Evolutionary conservation across 2,329 filamentous ascomycete species (phyloP).

Genomic region (Fusarium scirpi): DNA sequence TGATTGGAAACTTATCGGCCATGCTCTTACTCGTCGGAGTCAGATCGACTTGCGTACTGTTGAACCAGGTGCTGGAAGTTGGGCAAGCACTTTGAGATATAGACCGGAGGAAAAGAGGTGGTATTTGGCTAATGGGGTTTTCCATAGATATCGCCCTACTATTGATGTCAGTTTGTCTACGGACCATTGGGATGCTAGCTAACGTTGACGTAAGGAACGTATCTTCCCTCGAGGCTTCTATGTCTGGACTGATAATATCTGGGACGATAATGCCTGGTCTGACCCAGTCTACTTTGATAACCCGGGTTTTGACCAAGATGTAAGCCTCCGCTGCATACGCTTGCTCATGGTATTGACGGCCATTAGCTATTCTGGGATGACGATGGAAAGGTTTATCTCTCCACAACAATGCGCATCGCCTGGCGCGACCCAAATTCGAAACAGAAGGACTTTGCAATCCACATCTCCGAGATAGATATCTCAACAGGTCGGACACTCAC

Average conservation of each 20-base stretch:
- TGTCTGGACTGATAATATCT: slow-evolving; percentile 65
- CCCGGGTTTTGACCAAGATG: slow-evolving; percentile 65
- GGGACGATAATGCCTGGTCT: slow-evolving; percentile 63
- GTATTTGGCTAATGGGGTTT: slow-evolving; percentile 61
- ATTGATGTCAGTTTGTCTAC: slow-evolving; percentile 44
- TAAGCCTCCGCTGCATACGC: not conserved
- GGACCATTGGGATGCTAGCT: not conserved
- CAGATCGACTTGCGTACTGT: slow-evolving; percentile 65
- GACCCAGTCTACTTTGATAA: slow-evolving; percentile 67
- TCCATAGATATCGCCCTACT: slow-evolving; percentile 57
- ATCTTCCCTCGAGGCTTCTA: slow-evolving; percentile 67
- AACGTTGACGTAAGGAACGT: slow-evolving; percentile 48
- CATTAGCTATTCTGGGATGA: slow-evolving; percentile 61
- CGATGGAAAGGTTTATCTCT: slow-evolving; percentile 62
- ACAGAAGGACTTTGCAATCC: slow-evolving; percentile 65
- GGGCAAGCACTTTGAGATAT: slow-evolving; percentile 62
- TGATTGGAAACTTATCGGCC: slow-evolving; percentile 64
- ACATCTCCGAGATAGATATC: slow-evolving; percentile 59
- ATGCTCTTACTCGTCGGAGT: slow-evolving; percentile 62
- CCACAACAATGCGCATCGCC: slow-evolving; percentile 54
- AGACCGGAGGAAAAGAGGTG: slow-evolving; percentile 54
- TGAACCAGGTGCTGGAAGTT: slow-evolving; percentile 63
- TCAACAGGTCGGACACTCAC: slow-evolving; percentile 56
- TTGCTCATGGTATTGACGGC: not conserved
- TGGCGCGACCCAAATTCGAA: slow-evolving; percentile 53